Evolutionary conservation across 2,329 filamentous ascomycete species (phyloP).

Genomic region (Xylaria sp.): DNA sequence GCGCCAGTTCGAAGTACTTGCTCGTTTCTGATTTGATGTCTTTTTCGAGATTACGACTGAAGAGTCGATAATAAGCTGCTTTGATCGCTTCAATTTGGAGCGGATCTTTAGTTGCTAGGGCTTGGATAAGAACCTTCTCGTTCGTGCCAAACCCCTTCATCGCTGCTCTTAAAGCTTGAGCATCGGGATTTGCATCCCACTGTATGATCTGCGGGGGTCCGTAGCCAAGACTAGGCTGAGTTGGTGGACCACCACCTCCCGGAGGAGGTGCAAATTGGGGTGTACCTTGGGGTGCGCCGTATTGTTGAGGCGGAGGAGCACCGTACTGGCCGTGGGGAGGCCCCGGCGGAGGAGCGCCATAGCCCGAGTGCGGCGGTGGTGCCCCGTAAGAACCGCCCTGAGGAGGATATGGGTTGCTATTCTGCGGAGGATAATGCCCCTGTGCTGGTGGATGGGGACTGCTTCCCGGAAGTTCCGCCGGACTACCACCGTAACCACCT

Average conservation of each 20-base stretch:
- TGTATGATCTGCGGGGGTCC: slow-evolving; percentile 75
- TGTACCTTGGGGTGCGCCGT: slow-evolving; percentile 55
- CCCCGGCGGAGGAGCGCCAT: slow-evolving; percentile 44
- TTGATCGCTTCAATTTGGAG: slow-evolving; percentile 78
- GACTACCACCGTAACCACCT: slow-evolving; percentile 15
- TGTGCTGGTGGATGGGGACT: slow-evolving; percentile 43
- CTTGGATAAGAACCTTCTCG: slow-evolving; percentile 78
- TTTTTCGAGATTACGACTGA: slow-evolving; percentile 75
- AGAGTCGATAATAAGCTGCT: slow-evolving; percentile 71
- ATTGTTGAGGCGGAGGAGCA: slow-evolving; percentile 52
- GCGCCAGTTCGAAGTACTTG: slow-evolving; percentile 77
- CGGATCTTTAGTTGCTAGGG: slow-evolving; percentile 79
- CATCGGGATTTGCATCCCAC: slow-evolving; percentile 75
- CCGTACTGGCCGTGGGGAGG: slow-evolving; percentile 35
- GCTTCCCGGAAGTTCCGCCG: slow-evolving; percentile 47
- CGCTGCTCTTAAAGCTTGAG: slow-evolving; percentile 77
- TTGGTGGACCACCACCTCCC: slow-evolving; percentile 58
- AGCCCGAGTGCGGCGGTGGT: slow-evolving; percentile 50
- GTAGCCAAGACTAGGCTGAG: slow-evolving; percentile 79
- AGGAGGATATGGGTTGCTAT: slow-evolving; percentile 47
- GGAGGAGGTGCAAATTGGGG: slow-evolving; percentile 44
- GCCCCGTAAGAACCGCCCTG: slow-evolving; percentile 47
- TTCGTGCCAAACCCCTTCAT: slow-evolving; percentile 97
- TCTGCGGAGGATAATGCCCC: slow-evolving; percentile 45
- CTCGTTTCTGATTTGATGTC: slow-evolving; percentile 84